These are phyloP conservation scores for Dictyostelium purpureum DNA, from an alignment of 78 protist genomes.

Conservation along the genomic window DNA sequence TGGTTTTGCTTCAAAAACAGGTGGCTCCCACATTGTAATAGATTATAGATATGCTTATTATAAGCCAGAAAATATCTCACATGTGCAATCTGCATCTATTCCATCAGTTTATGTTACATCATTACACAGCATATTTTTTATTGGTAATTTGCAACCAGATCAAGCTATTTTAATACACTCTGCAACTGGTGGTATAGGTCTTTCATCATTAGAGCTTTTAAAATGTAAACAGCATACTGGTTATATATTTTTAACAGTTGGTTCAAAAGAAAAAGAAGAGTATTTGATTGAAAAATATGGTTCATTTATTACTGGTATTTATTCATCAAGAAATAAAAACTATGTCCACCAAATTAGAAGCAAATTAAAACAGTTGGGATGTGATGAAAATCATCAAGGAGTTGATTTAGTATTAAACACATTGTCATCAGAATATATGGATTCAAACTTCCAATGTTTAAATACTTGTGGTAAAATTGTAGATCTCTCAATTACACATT, in stretches of 20 bases:
- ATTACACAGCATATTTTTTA: not conserved
- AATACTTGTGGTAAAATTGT: not conserved
- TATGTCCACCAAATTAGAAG: not conserved
- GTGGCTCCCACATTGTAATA: not conserved
- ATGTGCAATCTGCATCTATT: constrained; percentile 25
- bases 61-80: not conserved
- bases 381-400: not conserved
- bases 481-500: not conserved
- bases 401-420: not conserved
- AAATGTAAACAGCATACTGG: not conserved
- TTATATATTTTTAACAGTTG: not conserved
- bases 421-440: not conserved
- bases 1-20: not conserved
- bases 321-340: not conserved
- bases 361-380: not conserved
- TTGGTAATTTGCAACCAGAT: not conserved
- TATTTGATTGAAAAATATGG: not conserved
- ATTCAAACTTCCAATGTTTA: not conserved
- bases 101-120: not conserved
- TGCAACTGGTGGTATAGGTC: not conserved
- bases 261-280: not conserved
- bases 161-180: not conserved
- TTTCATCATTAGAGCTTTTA: not conserved
- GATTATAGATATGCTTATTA: not conserved
- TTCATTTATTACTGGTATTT: not conserved